phyloP scores from a whole-genome alignment of 2,329 filamentous ascomycete genomes.

The Apiospora marii region DNA sequence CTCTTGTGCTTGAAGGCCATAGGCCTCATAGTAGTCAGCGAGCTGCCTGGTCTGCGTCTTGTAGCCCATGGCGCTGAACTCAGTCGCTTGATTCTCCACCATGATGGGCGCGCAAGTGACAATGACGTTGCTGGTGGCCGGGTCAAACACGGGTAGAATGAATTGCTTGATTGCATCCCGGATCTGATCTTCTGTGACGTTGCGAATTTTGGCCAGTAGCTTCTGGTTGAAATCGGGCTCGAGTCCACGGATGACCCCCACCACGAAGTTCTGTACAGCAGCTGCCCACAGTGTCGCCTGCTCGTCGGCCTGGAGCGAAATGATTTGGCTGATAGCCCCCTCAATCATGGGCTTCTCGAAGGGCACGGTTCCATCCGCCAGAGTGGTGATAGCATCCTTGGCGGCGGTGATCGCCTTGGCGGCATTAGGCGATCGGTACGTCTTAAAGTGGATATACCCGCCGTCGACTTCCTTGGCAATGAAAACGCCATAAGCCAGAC shows the following conservation, averaged over 20 bases:
- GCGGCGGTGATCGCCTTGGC: conserved; percentile 85
- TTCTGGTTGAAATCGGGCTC: conserved; percentile 79
- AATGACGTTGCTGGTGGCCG: conserved; percentile 82
- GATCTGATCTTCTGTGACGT: conserved; percentile 80
- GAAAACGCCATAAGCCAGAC: conserved; percentile 87
- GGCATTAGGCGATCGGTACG: conserved; percentile 90
- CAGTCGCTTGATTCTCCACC: conserved; percentile 80
- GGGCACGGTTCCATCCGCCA: conserved; percentile 73
- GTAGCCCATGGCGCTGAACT: conserved; percentile 80
- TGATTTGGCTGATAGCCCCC: conserved; percentile 88
- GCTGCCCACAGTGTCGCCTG: conserved; percentile 85
- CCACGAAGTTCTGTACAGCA: conserved; percentile 83
- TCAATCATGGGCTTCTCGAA: conserved; percentile 87
- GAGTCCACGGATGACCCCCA: conserved; percentile 79
- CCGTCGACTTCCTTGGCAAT: conserved; percentile 81
- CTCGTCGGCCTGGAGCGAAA: conserved; percentile 85
- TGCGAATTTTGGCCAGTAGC: conserved; percentile 78
- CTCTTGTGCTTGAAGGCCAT: conserved; percentile 74
- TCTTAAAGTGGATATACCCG: conserved; percentile 81
- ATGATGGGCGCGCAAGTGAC: conserved; percentile 88
- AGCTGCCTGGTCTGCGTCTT: conserved; percentile 77
- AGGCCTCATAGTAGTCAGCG: conserved; percentile 86
- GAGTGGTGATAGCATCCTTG: conserved; percentile 75
- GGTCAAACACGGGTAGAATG: conserved; percentile 81
- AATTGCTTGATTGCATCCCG: conserved; percentile 76